These are phyloP conservation scores for Microcera coccophila DNA, from an alignment of 2,329 filamentous ascomycete genomes.

Conservation along the genomic window DNA sequence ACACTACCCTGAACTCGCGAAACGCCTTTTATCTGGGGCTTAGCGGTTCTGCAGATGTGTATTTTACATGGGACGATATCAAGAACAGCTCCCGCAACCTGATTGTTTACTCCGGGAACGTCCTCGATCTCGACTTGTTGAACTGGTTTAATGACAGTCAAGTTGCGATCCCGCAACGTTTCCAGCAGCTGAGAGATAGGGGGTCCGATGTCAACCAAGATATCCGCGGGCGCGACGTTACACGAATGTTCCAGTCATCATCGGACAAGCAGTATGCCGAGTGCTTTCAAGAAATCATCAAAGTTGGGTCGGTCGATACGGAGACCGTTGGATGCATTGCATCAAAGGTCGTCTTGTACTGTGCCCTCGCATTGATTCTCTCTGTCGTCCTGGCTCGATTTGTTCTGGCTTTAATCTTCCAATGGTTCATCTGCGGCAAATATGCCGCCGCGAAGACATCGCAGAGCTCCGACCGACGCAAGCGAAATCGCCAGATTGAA, in stretches of 20 bases:
- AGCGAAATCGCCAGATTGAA: slow-evolving; percentile 89
- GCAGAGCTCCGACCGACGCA: slow-evolving; percentile 73
- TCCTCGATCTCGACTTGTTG: slow-evolving; percentile 84
- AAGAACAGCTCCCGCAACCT: slow-evolving; percentile 85
- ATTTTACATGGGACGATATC: slow-evolving; percentile 93
- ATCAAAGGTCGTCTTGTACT: slow-evolving; percentile 92
- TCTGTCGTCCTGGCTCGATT: slow-evolving; percentile 86
- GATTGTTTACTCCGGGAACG: slow-evolving; percentile 89
- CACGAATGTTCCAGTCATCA: slow-evolving; percentile 75
- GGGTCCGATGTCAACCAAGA: slow-evolving; percentile 54
- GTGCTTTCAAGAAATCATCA: slow-evolving; percentile 90
- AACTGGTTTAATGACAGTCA: slow-evolving; percentile 84
- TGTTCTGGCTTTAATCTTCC: slow-evolving; percentile 81
- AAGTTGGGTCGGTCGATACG: slow-evolving; percentile 92
- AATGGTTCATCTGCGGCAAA: slow-evolving; percentile 89
- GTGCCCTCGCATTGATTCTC: slow-evolving; percentile 86
- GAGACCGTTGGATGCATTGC: slow-evolving; percentile 97
- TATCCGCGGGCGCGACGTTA: slow-evolving; percentile 82
- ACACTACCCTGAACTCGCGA: slow-evolving; percentile 68
- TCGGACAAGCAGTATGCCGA: slow-evolving; percentile 77
- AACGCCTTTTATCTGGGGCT: slow-evolving; percentile 71
- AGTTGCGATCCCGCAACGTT: slow-evolving; percentile 70
- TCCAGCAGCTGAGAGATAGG: slow-evolving; percentile 73
- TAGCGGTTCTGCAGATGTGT: slow-evolving; percentile 74
- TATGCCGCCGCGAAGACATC: slow-evolving; percentile 85